These are phyloP conservation scores for Dentipellis fragilis DNA, from an alignment of 768 basidiomycete genomes.

Conservation along the genomic window DNA sequence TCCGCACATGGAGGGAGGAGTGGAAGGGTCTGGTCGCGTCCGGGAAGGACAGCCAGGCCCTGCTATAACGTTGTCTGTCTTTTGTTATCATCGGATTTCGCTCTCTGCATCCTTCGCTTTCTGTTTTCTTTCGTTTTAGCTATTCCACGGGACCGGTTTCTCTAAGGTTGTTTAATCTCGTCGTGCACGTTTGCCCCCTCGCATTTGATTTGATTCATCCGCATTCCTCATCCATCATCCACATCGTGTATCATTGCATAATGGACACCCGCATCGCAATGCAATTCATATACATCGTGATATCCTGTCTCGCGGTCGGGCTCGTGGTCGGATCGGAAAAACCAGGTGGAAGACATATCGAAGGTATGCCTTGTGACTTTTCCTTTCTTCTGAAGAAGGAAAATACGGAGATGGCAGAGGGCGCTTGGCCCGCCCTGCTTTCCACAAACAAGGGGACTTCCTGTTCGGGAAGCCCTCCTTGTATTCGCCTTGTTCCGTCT, in stretches of 20 bases:
- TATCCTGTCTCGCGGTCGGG: neutral
- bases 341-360: neutral
- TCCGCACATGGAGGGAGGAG: slow-evolving; percentile 68
- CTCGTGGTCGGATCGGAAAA: neutral
- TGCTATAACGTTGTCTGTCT: slow-evolving; percentile 18
- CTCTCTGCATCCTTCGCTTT: neutral
- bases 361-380: too few species aligned
- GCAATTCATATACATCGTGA: neutral
- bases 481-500: neutral
- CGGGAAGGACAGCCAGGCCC: slow-evolving; percentile 50
- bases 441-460: neutral
- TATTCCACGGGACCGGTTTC: neutral
- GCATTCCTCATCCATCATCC: neutral
- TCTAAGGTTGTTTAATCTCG: neutral
- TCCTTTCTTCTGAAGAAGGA: neutral
- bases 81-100: neutral
- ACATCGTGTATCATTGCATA: neutral
- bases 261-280: neutral
- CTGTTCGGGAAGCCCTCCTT: neutral
- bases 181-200: neutral
- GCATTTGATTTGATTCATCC: neutral
- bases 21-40: slow-evolving; percentile 64
- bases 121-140: neutral
- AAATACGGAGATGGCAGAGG: neutral
- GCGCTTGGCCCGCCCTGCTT: neutral